Evolutionary conservation across 2,329 filamentous ascomycete species (phyloP), one percentile per base, ranked within the genome.

Genomic region (Hypoxylon sp.): DNA sequence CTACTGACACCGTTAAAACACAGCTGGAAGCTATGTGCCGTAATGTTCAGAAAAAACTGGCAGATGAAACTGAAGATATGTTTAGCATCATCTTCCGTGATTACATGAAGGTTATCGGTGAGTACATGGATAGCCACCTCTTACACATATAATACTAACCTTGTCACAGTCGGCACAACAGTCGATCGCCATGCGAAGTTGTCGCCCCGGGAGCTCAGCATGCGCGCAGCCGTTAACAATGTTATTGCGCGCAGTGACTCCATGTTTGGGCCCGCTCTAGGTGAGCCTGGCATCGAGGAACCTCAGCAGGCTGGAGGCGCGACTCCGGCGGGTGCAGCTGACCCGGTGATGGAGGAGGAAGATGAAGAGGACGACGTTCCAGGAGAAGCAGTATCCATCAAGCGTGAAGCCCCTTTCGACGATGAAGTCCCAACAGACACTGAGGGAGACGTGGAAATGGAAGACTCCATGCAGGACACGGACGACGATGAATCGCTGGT

Each of bases 1-100:
- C 84, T 0, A 81, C 81, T 0, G 63, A 81, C 1, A 77, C 77
- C 3, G 84, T 87, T 8, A 79, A 78, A 51, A 54, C 66, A 0
- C 76, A 78, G 10, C 78, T 90, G 1, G 67, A 78, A 0, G 39
- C 58, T 1, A 83, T 88, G 77, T 73, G 73, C 46, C 50, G 35
- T 9, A 22, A 35, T 14, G 57, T 76, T 1, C 19, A 58, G 31
- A 42, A 46, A n/a, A 26, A 63, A 10, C 70, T 76, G 29, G 17
- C 6, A 2, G 52, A 70, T 8, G 33, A 59, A 24, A 50, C 44
- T 35, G 57, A 71, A 44, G 63, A 67, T 24, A 62, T 70, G 39
- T 68, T 65, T 9, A 56, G 53, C 13, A 33, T 10, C 13, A 47
- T 70, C 6, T 68, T 44, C 33, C 53, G 51, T 5, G 75, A 75